Conservation (phyloP, 225 moss, liverwort and hornwort species). For the Polytrichum formosum region DNA sequence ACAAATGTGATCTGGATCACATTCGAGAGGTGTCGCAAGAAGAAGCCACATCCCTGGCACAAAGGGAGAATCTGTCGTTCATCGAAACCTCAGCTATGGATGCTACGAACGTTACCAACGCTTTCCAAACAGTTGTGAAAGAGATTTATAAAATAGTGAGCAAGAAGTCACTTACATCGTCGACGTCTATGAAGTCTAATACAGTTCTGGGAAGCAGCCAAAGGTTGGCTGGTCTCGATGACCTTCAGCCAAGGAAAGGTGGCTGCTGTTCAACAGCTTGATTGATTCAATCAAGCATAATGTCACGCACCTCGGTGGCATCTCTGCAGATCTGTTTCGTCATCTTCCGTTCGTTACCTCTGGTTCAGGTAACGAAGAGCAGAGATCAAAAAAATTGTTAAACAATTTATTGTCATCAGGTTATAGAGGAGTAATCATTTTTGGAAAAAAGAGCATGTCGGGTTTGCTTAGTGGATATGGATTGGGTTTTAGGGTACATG, state of each 20-base stretch:
- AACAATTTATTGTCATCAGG: background rate
- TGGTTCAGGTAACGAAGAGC: background rate
- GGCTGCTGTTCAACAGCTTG: conserved; percentile 50
- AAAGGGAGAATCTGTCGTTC: conserved; percentile 79
- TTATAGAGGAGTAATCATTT: conserved; percentile 8
- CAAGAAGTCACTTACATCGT: conserved; percentile 63
- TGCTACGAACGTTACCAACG: conserved; percentile 80
- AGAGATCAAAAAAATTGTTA: background rate
- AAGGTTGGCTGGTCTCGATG: conserved; percentile 56
- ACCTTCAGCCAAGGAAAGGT: conserved; percentile 32
- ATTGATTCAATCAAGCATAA: conserved; percentile 1
- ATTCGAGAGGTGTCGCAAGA: conserved; percentile 72
- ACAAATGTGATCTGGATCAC: conserved; percentile 90
- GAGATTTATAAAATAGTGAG: conserved; percentile 91
- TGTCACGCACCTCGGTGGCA: conserved; percentile 2
- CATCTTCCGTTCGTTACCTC: background rate
- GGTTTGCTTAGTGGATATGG: background rate
- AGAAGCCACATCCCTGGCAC: conserved; percentile 69
- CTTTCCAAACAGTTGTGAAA: conserved; percentile 84
- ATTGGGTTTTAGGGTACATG: background rate
- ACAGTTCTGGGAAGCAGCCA: conserved; percentile 62
- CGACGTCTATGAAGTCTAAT: conserved; percentile 59
- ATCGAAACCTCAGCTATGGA: conserved; percentile 94
- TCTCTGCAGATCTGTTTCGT: background rate
- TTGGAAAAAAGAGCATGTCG: background rate